Percentiles rank a stretch among this genome's conserved stretches.
These are phyloP conservation scores for Ascosphaera apis DNA, from an alignment of 2,329 filamentous ascomycete genomes.

Conservation along the genomic window DNA sequence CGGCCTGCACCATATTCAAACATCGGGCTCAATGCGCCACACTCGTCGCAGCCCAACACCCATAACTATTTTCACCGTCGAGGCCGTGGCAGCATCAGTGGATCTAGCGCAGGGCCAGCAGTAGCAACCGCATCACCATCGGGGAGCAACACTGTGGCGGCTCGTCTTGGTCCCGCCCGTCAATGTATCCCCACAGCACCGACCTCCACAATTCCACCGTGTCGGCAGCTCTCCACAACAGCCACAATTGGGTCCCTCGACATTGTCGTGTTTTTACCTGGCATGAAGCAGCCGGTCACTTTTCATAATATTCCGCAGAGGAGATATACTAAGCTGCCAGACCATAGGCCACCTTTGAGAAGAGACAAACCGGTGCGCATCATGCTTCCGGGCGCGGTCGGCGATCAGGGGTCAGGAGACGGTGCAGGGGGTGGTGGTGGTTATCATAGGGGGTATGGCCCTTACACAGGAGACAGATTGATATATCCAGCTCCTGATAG, in stretches of 20 bases:
- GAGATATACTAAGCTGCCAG: slow-evolving; percentile 80
- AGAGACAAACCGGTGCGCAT: slow-evolving; percentile 93
- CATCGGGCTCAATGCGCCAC: slow-evolving; percentile 22
- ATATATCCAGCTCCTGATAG: slow-evolving; percentile 69
- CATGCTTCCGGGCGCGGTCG: slow-evolving; percentile 58
- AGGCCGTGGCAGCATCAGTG: neutral
- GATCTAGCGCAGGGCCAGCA: no score
- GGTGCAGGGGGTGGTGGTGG: no score
- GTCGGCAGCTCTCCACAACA: slow-evolving; percentile 60
- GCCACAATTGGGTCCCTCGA: slow-evolving; percentile 65
- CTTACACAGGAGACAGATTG: neutral
- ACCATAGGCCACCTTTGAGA: slow-evolving; percentile 79
- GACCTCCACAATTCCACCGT: slow-evolving; percentile 38
- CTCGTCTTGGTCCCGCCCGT: slow-evolving; percentile 13
- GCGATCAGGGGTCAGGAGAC: slow-evolving; percentile 24
- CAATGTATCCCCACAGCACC: slow-evolving; percentile 20
- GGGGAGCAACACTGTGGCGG: slow-evolving; percentile 18
- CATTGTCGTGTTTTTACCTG: slow-evolving; percentile 57
- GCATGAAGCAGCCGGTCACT: slow-evolving; percentile 45
- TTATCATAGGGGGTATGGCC: no score
- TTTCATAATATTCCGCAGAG: slow-evolving; percentile 62
- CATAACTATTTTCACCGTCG: neutral
- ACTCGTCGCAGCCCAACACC: neutral
- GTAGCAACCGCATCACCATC: no score
- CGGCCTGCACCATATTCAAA: slow-evolving; percentile 93